Percentiles rank a stretch among this genome's conserved stretches.
These are phyloP conservation scores for Kluyveromyces nonfermentans DNA, from an alignment of 805 yeast genomes.

Conservation along the genomic window DNA sequence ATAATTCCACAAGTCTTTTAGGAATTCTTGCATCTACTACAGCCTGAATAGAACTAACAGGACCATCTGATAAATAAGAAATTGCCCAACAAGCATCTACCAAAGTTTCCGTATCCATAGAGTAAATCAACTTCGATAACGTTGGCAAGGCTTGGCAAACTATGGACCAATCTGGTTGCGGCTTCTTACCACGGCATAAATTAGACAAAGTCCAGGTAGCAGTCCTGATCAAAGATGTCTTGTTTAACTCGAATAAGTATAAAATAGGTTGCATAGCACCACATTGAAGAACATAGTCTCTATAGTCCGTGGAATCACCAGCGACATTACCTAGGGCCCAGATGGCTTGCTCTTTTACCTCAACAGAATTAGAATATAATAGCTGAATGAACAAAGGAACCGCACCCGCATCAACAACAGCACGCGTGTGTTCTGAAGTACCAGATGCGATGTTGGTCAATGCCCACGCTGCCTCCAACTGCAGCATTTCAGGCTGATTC, in stretches of 20 bases:
- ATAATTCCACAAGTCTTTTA: constrained; percentile 81
- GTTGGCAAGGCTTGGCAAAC: constrained; percentile 87
- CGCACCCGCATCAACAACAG: constrained; percentile 88
- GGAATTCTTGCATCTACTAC: constrained; percentile 96
- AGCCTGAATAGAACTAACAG: constrained; percentile 88
- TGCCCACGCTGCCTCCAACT: constrained; percentile 99
- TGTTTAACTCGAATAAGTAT: constrained; percentile 65
- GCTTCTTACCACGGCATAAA: constrained; percentile 91
- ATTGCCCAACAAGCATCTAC: constrained; percentile 99
- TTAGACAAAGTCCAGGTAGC: constrained; percentile 98
- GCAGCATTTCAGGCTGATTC: constrained; percentile 75
- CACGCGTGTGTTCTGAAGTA: constrained; percentile 75
- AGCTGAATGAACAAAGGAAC: constrained; percentile 84
- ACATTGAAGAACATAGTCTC: constrained; percentile 80
- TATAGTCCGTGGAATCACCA: constrained; percentile 84
- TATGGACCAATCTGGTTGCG: constrained; percentile 90
- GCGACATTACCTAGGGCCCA: constrained; percentile 99
- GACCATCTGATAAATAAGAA: constrained; percentile 88
- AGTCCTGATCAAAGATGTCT: constrained; percentile 85
- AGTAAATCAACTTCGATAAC: constrained; percentile 80
- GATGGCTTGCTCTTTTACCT: constrained; percentile 96
- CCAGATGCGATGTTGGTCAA: constrained; percentile 97
- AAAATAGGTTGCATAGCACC: constrained; percentile 88
- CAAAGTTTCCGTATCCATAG: constrained; percentile 85
- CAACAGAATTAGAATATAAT: constrained; percentile 70